Evolutionary conservation across 1,284 basidiomycete species (phyloP).

Genomic region (Pseudozyma thailandica): DNA sequence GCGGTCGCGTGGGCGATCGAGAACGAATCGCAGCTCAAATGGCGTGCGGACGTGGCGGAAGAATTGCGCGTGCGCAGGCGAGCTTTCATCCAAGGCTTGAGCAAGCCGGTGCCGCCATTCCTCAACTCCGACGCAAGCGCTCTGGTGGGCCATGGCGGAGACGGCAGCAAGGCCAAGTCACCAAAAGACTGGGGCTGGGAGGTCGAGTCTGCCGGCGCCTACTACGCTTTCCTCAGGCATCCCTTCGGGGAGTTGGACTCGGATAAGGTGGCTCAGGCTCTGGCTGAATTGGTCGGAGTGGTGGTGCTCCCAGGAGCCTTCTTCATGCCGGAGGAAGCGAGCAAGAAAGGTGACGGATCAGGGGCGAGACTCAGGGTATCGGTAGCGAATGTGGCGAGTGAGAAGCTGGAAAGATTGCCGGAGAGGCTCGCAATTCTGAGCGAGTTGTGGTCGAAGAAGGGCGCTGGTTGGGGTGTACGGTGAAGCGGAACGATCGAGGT

Average conservation of each 20-base stretch:
- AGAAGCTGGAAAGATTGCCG: conserved; percentile 31
- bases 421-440: conserved; percentile 43
- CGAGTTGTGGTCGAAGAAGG: conserved; percentile 46
- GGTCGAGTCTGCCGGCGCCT: conserved; percentile 62
- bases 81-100: conserved; percentile 73
- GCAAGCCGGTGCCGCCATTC: conserved; percentile 16
- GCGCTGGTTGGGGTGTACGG: conserved; percentile 31
- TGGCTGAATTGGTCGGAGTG: conserved; percentile 56
- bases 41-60: conserved; percentile 69
- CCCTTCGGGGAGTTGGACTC: conserved; percentile 40
- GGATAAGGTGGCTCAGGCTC: conserved; percentile 47
- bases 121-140: conserved; percentile 28
- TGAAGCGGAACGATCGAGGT: no score
- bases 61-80: conserved; percentile 74
- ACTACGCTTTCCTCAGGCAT: conserved; percentile 66
- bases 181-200: conserved; percentile 62
- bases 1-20: conserved; percentile 58
- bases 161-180: conserved; percentile 18
- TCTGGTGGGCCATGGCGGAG: not conserved
- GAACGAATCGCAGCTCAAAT: conserved; percentile 69
- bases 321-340: conserved; percentile 30
- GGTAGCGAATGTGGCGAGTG: conserved; percentile 42
- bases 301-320: conserved; percentile 53
- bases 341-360: conserved; percentile 2
- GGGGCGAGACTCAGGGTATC: conserved; percentile 38